These are phyloP conservation scores for Amylocystis lapponica DNA, from an alignment of 768 basidiomycete species.

Conservation along the genomic window DNA sequence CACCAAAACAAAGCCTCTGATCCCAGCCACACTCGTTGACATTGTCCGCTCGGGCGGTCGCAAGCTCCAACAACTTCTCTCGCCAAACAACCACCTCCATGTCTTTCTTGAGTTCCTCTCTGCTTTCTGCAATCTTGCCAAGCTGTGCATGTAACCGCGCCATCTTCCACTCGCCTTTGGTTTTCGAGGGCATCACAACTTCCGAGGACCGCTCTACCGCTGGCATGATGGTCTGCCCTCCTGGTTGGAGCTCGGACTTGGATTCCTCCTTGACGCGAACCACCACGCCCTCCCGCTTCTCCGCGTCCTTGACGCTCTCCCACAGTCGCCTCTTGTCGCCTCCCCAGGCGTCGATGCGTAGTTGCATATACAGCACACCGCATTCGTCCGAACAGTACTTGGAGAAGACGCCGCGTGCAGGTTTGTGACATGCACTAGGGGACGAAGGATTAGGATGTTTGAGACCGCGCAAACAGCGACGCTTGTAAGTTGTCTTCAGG, in stretches of 20 bases:
- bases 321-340: constrained; percentile 63
- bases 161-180: constrained; percentile 52
- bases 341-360: constrained; percentile 59
- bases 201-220: constrained; percentile 1
- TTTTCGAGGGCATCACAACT: constrained; percentile 32
- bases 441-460: constrained; percentile 58
- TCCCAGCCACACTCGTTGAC: constrained; percentile 85
- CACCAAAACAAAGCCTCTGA: constrained; percentile 76
- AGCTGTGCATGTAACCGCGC: constrained; percentile 48
- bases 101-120: constrained; percentile 61
- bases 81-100: constrained; percentile 69
- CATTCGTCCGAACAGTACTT: constrained; percentile 93
- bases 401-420: constrained; percentile 75
- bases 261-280: constrained; percentile 28
- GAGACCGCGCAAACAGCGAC: constrained; percentile 67
- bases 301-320: constrained; percentile 66
- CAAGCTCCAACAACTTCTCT: constrained; percentile 61
- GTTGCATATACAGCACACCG: constrained; percentile 67
- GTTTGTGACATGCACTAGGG: constrained; percentile 68
- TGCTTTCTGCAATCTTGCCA: constrained; percentile 49
- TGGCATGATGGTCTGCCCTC: neutral
- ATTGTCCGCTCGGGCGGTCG: constrained; percentile 58
- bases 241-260: constrained; percentile 6
- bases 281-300: constrained; percentile 66
- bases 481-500: constrained; percentile 74